Conservation (phyloP, 441 rosid species). For the Erodium trifolium region DNA sequence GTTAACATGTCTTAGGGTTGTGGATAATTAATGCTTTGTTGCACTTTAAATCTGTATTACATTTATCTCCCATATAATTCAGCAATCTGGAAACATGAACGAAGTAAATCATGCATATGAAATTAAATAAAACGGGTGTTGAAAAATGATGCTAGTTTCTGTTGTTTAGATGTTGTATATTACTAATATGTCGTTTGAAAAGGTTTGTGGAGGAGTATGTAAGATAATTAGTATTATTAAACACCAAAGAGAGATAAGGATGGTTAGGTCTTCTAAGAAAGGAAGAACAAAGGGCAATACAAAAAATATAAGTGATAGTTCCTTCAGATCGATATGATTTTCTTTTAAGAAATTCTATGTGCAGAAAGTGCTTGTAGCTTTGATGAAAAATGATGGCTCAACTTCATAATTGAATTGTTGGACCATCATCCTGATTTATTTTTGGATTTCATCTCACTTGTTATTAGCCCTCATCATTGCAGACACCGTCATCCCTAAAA, state of each 20-base stretch:
- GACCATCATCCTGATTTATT: background rate
- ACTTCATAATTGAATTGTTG: conserved; percentile 17
- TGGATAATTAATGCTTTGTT: conserved; percentile 1
- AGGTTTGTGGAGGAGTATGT: background rate
- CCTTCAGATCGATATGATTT: background rate
- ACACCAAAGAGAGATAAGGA: background rate
- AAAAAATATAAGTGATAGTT: background rate
- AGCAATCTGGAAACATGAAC: background rate
- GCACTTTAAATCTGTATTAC: background rate
- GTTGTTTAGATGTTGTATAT: background rate
- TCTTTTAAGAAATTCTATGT: background rate
- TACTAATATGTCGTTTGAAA: background rate
- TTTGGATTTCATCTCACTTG: too few relatives aligned
- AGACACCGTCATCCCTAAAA: conserved; percentile 33
- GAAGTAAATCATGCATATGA: background rate
- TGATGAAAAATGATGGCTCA: conserved; percentile 1
- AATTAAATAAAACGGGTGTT: background rate
- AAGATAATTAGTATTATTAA: background rate
- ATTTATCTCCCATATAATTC: background rate
- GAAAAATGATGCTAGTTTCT: conserved; percentile 1
- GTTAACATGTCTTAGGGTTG: background rate
- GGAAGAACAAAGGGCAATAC: background rate
- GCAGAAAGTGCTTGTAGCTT: conserved; percentile 6
- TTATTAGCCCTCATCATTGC: conserved; percentile 15
- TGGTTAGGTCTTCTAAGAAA: background rate